Conservation (phyloP, 306 rosid species). For the Delonix regia region DNA sequence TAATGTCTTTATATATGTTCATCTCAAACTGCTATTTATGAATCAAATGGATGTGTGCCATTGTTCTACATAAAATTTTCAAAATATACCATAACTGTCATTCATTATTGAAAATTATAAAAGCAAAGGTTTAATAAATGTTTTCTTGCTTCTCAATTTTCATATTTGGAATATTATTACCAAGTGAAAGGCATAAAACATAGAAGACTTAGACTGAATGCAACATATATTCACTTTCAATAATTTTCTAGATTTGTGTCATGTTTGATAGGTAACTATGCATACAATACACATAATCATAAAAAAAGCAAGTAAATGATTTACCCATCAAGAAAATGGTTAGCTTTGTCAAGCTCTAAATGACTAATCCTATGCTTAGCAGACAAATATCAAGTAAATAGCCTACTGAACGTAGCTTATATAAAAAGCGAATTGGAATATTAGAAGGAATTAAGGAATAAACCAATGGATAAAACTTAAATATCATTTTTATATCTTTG, state of each 20-base stretch:
- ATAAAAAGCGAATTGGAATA: constrained; percentile 13
- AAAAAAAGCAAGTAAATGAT: constrained; percentile 9
- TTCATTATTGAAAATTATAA: too few species aligned
- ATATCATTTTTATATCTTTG: too few species aligned
- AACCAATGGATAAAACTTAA: too few species aligned
- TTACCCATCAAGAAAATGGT: constrained; percentile 87
- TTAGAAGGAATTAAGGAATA: not conserved
- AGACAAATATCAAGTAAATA: constrained; percentile 74
- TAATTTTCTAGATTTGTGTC: not conserved
- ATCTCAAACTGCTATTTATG: too few species aligned
- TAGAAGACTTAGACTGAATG: not conserved
- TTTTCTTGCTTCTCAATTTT: not conserved
- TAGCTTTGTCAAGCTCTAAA: constrained; percentile 69
- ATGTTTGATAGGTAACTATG: not conserved
- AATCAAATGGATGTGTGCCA: too few species aligned
- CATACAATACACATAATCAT: constrained; percentile 6
- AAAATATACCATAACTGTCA: too few species aligned
- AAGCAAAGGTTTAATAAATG: constrained; percentile 10
- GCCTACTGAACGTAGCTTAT: constrained; percentile 77
- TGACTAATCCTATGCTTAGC: constrained; percentile 58
- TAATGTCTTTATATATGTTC: too few species aligned
- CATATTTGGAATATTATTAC: not conserved
- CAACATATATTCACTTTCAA: not conserved
- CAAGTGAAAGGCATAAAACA: not conserved
- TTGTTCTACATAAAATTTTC: too few species aligned